phyloP scores from a whole-genome alignment of 768 basidiomycete genomes.

The Mycena galopus region DNA sequence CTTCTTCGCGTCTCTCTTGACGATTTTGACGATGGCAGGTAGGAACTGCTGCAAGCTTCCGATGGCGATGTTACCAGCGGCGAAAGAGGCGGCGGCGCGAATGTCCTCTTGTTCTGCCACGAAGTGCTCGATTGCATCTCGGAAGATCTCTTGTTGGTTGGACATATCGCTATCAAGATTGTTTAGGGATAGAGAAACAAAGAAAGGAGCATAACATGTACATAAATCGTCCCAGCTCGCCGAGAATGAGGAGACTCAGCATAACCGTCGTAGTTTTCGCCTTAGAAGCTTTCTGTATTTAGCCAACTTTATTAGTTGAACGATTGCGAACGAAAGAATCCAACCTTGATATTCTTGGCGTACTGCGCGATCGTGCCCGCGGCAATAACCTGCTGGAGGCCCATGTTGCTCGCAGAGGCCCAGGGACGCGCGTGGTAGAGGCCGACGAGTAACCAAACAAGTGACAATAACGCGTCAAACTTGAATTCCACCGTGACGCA shows the following conservation, averaged over 20 bases:
- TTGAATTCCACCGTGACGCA: too few relatives aligned
- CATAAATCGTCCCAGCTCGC: conserved; percentile 94
- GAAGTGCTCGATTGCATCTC: conserved; percentile 80
- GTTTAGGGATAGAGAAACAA: conserved; percentile 10
- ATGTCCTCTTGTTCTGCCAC: conserved; percentile 86
- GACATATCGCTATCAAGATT: conserved; percentile 83
- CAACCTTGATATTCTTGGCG: conserved; percentile 83
- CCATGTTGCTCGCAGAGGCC: conserved; percentile 22
- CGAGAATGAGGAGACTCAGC: conserved; percentile 88
- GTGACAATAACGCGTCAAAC: background rate
- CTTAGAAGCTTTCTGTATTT: conserved; percentile 66
- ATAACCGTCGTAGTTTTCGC: conserved; percentile 77
- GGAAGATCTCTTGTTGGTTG: conserved; percentile 83
- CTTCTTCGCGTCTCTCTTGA: conserved; percentile 81
- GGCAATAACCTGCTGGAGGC: conserved; percentile 69
- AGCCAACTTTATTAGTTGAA: background rate
- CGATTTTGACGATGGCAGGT: conserved; percentile 84
- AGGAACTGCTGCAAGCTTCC: conserved; percentile 92
- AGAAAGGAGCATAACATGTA: conserved; percentile 53
- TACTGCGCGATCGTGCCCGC: conserved; percentile 90
- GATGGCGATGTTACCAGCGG: conserved; percentile 96
- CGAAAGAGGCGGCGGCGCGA: conserved; percentile 92
- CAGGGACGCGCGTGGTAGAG: background rate
- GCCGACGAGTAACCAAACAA: conserved; percentile 8
- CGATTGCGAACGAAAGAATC: conserved; percentile 24